Conservation (phyloP, 169 alveolate genomes). For the Blepharisma undulans region DNA sequence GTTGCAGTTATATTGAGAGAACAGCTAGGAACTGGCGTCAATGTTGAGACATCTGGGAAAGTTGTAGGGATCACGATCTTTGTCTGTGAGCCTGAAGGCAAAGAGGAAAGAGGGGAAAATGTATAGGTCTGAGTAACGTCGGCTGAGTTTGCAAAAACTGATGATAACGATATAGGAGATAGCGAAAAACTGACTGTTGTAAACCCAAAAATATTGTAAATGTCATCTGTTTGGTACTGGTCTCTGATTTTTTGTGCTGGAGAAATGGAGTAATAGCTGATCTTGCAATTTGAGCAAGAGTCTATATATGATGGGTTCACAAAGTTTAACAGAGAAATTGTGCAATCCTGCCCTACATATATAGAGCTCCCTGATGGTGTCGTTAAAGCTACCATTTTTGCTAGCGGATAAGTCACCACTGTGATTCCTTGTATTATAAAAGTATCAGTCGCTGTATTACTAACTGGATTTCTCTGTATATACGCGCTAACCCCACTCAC, state of each 20-base stretch:
- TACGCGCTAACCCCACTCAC: not conserved
- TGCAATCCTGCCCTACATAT: not conserved
- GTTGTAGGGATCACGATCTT: not conserved
- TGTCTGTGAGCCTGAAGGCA: not conserved
- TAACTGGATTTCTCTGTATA: not conserved
- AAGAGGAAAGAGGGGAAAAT: not conserved
- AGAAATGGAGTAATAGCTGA: constrained; percentile 16
- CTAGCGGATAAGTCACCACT: constrained; percentile 19
- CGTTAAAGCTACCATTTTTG: constrained; percentile 34
- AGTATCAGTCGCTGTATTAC: not conserved
- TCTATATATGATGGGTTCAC: constrained; percentile 12
- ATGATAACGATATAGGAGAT: not conserved
- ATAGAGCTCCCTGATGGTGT: not conserved
- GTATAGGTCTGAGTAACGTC: not conserved
- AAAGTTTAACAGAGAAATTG: not conserved
- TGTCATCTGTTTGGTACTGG: not conserved
- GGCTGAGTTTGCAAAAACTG: not conserved
- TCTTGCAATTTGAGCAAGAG: not conserved
- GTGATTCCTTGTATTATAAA: not conserved
- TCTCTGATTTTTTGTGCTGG: not conserved
- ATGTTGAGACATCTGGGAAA: constrained; percentile 17
- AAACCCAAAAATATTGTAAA: not conserved
- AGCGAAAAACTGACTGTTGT: not conserved
- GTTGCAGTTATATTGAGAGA: not conserved
- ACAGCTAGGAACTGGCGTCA: not conserved